Evolutionary conservation across 192 early-diverging fungal genomes (phyloP), one percentile per base, ranked within the genome.

Genomic region (Coemansia sp.): DNA sequence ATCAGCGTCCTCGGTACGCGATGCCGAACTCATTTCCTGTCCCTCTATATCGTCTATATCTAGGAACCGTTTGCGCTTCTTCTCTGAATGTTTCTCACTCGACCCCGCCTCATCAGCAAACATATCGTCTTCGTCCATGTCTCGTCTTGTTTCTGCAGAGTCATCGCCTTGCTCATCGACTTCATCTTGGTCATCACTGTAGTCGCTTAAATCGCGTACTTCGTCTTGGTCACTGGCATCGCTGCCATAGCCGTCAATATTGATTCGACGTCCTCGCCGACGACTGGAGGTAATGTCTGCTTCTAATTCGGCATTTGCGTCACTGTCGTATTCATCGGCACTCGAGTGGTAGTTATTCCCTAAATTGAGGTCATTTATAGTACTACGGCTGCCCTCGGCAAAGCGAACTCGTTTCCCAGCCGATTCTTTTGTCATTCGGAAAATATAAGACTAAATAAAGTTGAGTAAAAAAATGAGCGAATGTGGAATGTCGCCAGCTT

Each of bases 21-120:
- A 60, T 6, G 36, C 65, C 5, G 79, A 81, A 31, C 58, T 79
- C 61, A 86, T 83, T 11, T 87, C 82, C 69, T 91, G 87, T 7
- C 87, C 88, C 39, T 89, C 82, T 33, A 86, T 86, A 18, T 90
- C 88, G 71, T 80, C 83, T 16, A 87, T 80, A 2, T 85, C 80
- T n/a, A 87, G 71, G n/a, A 81, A 85, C 36, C 72, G 53, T 53
- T 87, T 71, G 24, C 71, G 74, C 44, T 67, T 76, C 16, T 63
- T 65, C 27, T 75, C 50, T 2, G 55, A 60, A 11, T 61, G 64
- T 39, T 46, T 47, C 29, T 62, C 27, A 65, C 53, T 57, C 57
- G 46, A 22, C 36, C 47, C 3, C 55, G 53, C 61, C 7, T 71
- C 71, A 12, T 75, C 75, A 9, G 84, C 85, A 88, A 91, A 92